Evolutionary conservation across 257 asterid species (phyloP), one percentile per base, ranked within the genome.

Genomic region (Nicotiana knightiana): DNA sequence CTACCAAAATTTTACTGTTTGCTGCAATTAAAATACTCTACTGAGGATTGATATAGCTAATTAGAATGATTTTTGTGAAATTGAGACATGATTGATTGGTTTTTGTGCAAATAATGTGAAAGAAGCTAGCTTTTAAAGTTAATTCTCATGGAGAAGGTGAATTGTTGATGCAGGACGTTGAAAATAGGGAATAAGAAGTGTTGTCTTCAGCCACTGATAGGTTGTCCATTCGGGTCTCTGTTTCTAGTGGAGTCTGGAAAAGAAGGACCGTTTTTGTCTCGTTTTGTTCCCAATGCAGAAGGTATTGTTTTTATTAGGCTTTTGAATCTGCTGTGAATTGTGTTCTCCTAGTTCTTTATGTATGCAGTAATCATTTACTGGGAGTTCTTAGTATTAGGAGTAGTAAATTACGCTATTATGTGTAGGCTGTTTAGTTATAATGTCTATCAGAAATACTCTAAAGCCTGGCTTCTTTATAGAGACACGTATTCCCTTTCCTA

Each of bases 181-280:
- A 96, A 96, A 89, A 92, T 96, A 81, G 98, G 98, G 82, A 88
- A 93, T 87, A 94, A 89, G 81, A 90, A 89, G 71, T 96, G 89
- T 82, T 89, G 93, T 39, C 91, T 96, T 82, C 95, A 91, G 92
- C 95, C 97, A 43, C 83, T 96, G 88, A 87, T 96, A 86, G 98
- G 98, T 24, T 88, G 93, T 81, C 93, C 97, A 1, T 96, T 94
- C 76, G 99, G 99, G 46, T 81, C 97, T 82, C 83, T 88, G 73
- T 96, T 96, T 89, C 94, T 93, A 84, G 89, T 92, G 53, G 94
- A 89, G 79, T 90, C 85, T 65, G 97, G 98, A 64, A 84, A 87
- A 67, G 91, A 90, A n/a, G 97, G 97, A 9, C 86, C 97, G 0
- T 76, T 87, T 88, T 89, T 96, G 76, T 88, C 93, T 81, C 97